Percentiles rank a stretch among this genome's conserved stretches.
phyloP scores from a whole-genome alignment of 768 basidiomycete genomes.

The Mycena haematopus region DNA sequence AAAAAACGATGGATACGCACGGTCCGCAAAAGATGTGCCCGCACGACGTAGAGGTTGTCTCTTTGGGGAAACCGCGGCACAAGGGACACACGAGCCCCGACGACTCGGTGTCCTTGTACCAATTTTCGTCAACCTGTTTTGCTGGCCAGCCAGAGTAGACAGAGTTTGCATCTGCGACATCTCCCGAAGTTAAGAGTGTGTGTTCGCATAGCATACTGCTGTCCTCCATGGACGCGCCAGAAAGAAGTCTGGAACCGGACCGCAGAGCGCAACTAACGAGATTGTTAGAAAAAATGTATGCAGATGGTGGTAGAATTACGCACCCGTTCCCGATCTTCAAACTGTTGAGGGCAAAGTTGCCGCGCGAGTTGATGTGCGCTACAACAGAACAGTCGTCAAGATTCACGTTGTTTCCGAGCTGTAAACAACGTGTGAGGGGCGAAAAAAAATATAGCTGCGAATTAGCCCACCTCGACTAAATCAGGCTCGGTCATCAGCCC shows the following conservation, averaged over 20 bases:
- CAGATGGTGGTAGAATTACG: constrained; percentile 1
- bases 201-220: constrained; percentile 56
- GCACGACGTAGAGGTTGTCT: constrained; percentile 38
- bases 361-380: constrained; percentile 54
- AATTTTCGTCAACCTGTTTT: constrained; percentile 34
- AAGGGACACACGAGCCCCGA: constrained; percentile 38
- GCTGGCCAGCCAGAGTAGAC: constrained; percentile 55
- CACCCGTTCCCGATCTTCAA: constrained; percentile 49
- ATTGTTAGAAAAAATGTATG: not conserved
- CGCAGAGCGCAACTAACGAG: constrained; percentile 47
- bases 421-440: not conserved
- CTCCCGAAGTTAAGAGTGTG: constrained; percentile 53
- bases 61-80: constrained; percentile 40
- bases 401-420: constrained; percentile 52
- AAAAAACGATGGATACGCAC: constrained; percentile 11
- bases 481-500: constrained; percentile 58
- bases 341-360: constrained; percentile 50
- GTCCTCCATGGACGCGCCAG: constrained; percentile 58
- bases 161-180: constrained; percentile 47
- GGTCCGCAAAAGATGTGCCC: constrained; percentile 38
- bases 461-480: constrained; percentile 43
- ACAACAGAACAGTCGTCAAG: constrained; percentile 55
- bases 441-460: not conserved
- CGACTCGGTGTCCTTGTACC: constrained; percentile 27
- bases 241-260: constrained; percentile 52